phyloP scores from a whole-genome alignment of 1,139 yeast genomes.

The Hyphopichia khmerensis region DNA sequence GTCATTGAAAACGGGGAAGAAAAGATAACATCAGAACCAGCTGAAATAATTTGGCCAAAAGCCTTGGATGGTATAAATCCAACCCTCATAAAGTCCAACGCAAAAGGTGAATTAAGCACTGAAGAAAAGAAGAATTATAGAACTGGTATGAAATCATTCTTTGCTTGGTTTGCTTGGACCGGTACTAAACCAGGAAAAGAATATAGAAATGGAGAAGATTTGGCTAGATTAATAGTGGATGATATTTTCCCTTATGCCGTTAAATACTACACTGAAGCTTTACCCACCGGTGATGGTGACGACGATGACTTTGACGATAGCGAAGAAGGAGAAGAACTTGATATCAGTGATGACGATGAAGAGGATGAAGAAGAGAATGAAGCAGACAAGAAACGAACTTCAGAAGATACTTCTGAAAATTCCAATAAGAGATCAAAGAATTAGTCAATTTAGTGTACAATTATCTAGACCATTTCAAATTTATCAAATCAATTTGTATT shows the following conservation, averaged over 20 bases:
- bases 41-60: slow-evolving; percentile 58
- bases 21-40: slow-evolving; percentile 49
- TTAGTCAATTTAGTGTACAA: not conserved
- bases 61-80: slow-evolving; percentile 58
- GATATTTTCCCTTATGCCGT: slow-evolving; percentile 73
- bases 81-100: slow-evolving; percentile 33
- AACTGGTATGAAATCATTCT: slow-evolving; percentile 70
- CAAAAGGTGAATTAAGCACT: slow-evolving; percentile 32
- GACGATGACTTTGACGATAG: slow-evolving; percentile 53
- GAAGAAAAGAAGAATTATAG: slow-evolving; percentile 63
- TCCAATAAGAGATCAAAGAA: slow-evolving; percentile 6
- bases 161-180: slow-evolving; percentile 76
- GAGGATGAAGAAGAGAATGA: slow-evolving; percentile 20
- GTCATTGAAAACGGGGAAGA: slow-evolving; percentile 51
- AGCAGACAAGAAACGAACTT: slow-evolving; percentile 1
- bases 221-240: slow-evolving; percentile 61
- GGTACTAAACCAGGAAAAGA: slow-evolving; percentile 73
- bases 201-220: slow-evolving; percentile 68
- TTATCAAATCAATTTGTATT: too few species aligned
- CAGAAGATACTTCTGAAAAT: slow-evolving; percentile 4
- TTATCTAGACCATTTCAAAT: too few species aligned
- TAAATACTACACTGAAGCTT: slow-evolving; percentile 70
- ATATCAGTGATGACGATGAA: slow-evolving; percentile 51
- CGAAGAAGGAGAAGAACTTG: slow-evolving; percentile 55
- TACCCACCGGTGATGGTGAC: slow-evolving; percentile 54